phyloP scores from a whole-genome alignment of 192 early-diverging fungal species.

The Rhizophagus sp. region DNA sequence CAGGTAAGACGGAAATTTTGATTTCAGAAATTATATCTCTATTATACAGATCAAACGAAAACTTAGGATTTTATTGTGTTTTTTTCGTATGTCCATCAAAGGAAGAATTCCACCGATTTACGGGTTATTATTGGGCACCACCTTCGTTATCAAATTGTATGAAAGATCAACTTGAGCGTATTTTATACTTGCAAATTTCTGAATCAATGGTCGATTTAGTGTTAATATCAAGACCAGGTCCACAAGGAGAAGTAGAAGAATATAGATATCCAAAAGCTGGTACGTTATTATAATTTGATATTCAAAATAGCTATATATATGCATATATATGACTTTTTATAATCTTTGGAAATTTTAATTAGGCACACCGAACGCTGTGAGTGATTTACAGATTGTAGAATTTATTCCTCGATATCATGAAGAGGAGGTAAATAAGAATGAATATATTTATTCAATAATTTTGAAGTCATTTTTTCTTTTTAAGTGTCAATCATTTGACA shows the following conservation, averaged over 20 bases:
- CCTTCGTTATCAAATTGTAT: not conserved
- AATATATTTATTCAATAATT: not conserved
- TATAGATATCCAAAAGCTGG: slow-evolving; percentile 60
- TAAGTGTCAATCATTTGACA: slow-evolving; percentile 8
- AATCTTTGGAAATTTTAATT: not conserved
- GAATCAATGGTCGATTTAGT: slow-evolving; percentile 60
- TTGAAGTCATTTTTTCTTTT: not conserved
- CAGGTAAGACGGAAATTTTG: slow-evolving; percentile 41
- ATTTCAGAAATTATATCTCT: not conserved
- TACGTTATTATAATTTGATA: not conserved
- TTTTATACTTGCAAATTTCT: slow-evolving; percentile 61
- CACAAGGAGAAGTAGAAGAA: slow-evolving; percentile 46
- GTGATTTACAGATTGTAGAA: slow-evolving; percentile 55
- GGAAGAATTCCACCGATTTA: slow-evolving; percentile 69
- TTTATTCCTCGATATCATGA: slow-evolving; percentile 42
- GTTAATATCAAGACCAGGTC: slow-evolving; percentile 43
- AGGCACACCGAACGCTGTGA: slow-evolving; percentile 58
- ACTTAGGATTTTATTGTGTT: not conserved
- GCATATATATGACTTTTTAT: not conserved
- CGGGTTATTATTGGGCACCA: slow-evolving; percentile 65
- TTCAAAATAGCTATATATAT: not conserved
- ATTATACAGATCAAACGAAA: not conserved
- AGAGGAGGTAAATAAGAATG: slow-evolving; percentile 28
- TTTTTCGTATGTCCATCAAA: slow-evolving; percentile 18
- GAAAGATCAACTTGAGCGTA: slow-evolving; percentile 39